These are phyloP conservation scores for Suhomyces chickasaworum DNA, from an alignment of 1,139 yeast genomes.

Conservation along the genomic window DNA sequence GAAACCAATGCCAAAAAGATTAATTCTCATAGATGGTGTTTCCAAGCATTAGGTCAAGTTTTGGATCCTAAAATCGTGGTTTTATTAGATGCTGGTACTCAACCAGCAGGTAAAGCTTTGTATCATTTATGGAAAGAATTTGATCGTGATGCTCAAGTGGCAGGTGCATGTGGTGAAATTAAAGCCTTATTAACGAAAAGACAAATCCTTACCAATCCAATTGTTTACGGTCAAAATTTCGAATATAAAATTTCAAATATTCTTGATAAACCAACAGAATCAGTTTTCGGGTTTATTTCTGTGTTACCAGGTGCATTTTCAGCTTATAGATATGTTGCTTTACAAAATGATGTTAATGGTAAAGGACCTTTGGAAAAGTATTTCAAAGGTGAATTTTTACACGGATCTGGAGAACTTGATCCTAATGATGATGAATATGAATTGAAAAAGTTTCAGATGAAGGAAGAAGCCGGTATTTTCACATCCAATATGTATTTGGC, in stretches of 20 bases:
- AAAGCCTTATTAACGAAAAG: slow-evolving; percentile 43
- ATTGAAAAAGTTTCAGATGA: slow-evolving; percentile 40
- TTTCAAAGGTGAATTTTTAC: slow-evolving; percentile 52
- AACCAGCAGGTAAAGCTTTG: slow-evolving; percentile 48
- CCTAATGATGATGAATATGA: slow-evolving; percentile 50
- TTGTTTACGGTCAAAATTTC: slow-evolving; percentile 51
- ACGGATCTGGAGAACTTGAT: slow-evolving; percentile 47
- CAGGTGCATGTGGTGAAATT: slow-evolving; percentile 56
- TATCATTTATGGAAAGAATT: slow-evolving; percentile 54
- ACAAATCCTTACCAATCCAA: slow-evolving; percentile 47
- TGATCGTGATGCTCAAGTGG: slow-evolving; percentile 49
- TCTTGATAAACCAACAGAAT: slow-evolving; percentile 50
- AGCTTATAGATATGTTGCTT: slow-evolving; percentile 45
- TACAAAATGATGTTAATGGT: slow-evolving; percentile 46
- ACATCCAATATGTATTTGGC: slow-evolving; percentile 55
- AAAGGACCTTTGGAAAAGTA: slow-evolving; percentile 51
- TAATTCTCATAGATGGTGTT: slow-evolving; percentile 54
- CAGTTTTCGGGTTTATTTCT: slow-evolving; percentile 48
- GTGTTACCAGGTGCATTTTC: slow-evolving; percentile 53
- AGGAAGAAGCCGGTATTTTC: slow-evolving; percentile 52
- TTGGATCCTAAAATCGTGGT: slow-evolving; percentile 47
- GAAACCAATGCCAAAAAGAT: slow-evolving; percentile 51
- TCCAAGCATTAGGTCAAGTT: slow-evolving; percentile 50
- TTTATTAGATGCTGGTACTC: slow-evolving; percentile 51
- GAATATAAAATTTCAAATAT: slow-evolving; percentile 50